Evolutionary conservation across 2,329 filamentous ascomycete genomes (phyloP).

Genomic region (Colletotrichum theobromicola): DNA sequence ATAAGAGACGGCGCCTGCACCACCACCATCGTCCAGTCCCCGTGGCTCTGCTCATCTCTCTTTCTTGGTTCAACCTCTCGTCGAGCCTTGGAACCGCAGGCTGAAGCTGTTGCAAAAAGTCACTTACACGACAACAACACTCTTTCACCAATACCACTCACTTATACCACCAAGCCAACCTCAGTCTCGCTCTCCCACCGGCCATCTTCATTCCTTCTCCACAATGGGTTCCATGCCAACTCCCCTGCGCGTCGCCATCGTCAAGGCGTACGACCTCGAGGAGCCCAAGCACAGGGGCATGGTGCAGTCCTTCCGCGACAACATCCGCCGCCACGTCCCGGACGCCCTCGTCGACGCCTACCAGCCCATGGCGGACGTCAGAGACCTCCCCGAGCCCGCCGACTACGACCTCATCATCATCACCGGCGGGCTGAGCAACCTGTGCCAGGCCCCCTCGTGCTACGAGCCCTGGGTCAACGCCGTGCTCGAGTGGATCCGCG

Average conservation of each 20-base stretch:
- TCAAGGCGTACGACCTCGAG: constrained; percentile 16
- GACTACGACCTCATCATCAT: constrained; percentile 14
- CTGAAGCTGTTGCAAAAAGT: neutral
- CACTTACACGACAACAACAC: neutral
- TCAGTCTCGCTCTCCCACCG: too few species aligned
- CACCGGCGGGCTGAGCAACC: constrained; percentile 11
- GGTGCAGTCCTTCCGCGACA: constrained; percentile 10
- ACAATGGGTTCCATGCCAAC: constrained; percentile 9
- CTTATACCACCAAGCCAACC: too few species aligned
- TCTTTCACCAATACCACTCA: too few species aligned
- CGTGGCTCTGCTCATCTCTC: neutral
- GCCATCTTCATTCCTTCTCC: too few species aligned
- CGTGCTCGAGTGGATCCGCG: constrained; percentile 9
- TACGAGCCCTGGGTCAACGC: constrained; percentile 13
- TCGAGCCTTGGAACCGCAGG: neutral
- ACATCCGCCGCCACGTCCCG: neutral
- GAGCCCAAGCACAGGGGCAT: constrained; percentile 16
- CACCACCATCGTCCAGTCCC: neutral
- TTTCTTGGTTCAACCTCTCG: neutral
- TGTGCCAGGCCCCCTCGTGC: constrained; percentile 1
- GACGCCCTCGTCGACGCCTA: constrained; percentile 7
- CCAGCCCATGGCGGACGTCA: neutral
- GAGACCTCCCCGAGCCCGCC: neutral
- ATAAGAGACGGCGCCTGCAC: neutral
- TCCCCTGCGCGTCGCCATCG: constrained; percentile 11